Evolutionary conservation across 2,329 filamentous ascomycete species (phyloP).

Genomic region (Xylaria polymorpha): DNA sequence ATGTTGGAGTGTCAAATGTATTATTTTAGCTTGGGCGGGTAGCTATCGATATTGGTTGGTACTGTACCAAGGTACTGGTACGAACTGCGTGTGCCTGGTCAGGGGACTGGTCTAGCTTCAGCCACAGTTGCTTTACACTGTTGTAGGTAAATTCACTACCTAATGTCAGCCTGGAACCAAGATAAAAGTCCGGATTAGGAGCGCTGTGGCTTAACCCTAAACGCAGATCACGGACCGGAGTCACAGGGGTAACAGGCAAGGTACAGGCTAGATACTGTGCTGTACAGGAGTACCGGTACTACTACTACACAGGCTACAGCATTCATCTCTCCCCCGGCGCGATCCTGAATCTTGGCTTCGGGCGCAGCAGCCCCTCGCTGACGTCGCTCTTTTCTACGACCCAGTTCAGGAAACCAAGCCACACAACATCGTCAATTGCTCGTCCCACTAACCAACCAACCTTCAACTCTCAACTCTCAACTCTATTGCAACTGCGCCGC

Average conservation of each 20-base stretch:
- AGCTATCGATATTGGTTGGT: neutral
- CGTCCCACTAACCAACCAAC: constrained; percentile 7
- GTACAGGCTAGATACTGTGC: neutral
- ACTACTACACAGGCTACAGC: neutral
- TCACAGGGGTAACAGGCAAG: neutral
- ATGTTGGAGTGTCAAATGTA: too few relatives aligned
- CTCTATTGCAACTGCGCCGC: neutral
- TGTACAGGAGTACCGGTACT: neutral
- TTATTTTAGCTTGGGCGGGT: neutral
- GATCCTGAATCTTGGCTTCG: constrained; percentile 24
- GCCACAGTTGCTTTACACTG: neutral
- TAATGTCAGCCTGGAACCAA: too few relatives aligned
- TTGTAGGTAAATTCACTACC: neutral
- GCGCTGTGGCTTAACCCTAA: too few relatives aligned
- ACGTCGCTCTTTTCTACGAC: constrained; percentile 32
- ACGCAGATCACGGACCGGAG: neutral
- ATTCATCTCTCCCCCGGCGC: neutral
- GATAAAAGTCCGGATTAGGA: neutral
- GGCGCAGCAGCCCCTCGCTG: constrained; percentile 39
- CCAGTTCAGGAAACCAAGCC: constrained; percentile 30
- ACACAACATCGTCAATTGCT: constrained; percentile 26
- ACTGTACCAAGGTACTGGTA: neutral
- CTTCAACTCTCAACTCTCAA: constrained; percentile 9
- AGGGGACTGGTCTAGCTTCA: neutral
- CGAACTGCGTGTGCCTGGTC: neutral